Evolutionary conservation across 495 filamentous ascomycete species (phyloP), one percentile per base, ranked within the genome.

Genomic region (Penicillium longicatenatum): DNA sequence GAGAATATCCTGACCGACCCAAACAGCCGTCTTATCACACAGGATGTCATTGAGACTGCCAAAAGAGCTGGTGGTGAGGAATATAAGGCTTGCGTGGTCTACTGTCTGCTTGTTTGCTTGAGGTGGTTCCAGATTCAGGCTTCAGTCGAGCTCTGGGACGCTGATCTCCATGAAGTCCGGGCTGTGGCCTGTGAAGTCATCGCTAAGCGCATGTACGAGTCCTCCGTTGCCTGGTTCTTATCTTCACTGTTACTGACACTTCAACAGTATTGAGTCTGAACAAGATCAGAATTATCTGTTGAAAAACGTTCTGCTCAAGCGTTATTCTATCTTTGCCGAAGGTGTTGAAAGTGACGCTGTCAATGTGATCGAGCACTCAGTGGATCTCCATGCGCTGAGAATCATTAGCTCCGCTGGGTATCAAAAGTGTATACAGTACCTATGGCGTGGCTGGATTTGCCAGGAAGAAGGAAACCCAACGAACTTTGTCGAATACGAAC

Each of bases 361-460:
- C 55, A 98, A 97, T 67, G 94, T 89, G 20, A 79, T 98, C 59
- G 94, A 98, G 72, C 86, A 89, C 48, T 89, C 95, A 0, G 91
- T 98, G 39, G 94, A 98, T 69, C 79, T 97, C 17, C 93, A 98
- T 69, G 91, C 93, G 7, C 75, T 97, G 19, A 79, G 84, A 24
- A 82, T 98, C 26, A 97, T 97, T 57, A 89, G 90, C 16, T 91
- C 88, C 14, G 90, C 90, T 1, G 92, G 93, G n/a, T 98, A 97
- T 65, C 94, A 98, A 65, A 94, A 88, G 71, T 97, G 93, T 67
- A 90, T 97, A 65, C 83, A 79, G 45, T 93, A 91, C 64, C 86
- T 98, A 48, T 98, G 94, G 94, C 84, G 82, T 55, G 94, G 94
- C 41, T 98, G 94, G 94, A 81, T 97, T n/a, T 84, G 93, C 11